Evolutionary conservation across 495 filamentous ascomycete species (phyloP).

Genomic region (Cladorrhinum samala): DNA sequence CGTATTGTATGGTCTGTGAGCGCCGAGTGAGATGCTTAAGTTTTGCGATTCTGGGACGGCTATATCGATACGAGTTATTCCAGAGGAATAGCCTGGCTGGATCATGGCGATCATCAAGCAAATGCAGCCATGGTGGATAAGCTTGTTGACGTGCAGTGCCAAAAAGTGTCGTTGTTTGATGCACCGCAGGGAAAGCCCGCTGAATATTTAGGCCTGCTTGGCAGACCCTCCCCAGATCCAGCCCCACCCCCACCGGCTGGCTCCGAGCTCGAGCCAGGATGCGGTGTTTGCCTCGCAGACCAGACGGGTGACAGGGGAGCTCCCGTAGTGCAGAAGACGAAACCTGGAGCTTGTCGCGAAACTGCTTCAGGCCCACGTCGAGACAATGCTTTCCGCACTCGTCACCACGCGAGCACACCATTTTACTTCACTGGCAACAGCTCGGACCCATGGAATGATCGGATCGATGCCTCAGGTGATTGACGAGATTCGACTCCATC

Average conservation of each 20-base stretch:
- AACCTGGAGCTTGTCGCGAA: constrained; percentile 24
- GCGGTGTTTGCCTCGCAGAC: constrained; percentile 7
- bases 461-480: background rate
- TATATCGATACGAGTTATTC: constrained; percentile 3
- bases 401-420: background rate
- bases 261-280: constrained; percentile 8
- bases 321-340: constrained; percentile 11
- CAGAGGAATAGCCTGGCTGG: constrained; percentile 15
- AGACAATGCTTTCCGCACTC: constrained; percentile 20
- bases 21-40: background rate
- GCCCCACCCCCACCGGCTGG: too few relatives aligned
- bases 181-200: background rate
- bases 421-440: background rate
- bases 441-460: background rate
- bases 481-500: background rate
- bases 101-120: constrained; percentile 15
- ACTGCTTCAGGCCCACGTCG: constrained; percentile 24
- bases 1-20: constrained; percentile 8
- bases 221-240: background rate
- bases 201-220: background rate
- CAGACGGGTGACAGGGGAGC: background rate
- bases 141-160: background rate
- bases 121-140: too few relatives aligned
- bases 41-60: background rate
- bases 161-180: constrained; percentile 1